Evolutionary conservation across 2,329 filamentous ascomycete species (phyloP).

Genomic region (Neopestalotiopsis sp.): DNA sequence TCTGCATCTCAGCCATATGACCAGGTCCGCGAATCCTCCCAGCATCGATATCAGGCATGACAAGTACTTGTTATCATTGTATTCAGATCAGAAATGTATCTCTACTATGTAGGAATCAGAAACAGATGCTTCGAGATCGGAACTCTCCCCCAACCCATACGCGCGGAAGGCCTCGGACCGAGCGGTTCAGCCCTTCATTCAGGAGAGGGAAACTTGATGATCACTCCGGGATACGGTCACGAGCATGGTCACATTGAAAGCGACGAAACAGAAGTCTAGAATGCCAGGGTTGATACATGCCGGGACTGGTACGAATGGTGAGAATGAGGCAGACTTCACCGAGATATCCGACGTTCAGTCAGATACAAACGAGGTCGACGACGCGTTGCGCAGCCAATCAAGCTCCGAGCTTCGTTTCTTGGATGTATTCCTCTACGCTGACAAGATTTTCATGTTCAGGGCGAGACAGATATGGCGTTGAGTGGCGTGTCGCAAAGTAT

Average conservation of each 20-base stretch:
- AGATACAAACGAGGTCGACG: constrained; percentile 55
- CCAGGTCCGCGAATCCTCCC: constrained; percentile 58
- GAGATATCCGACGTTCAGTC: constrained; percentile 57
- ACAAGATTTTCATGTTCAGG: constrained; percentile 81
- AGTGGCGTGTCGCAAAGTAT: constrained; percentile 18
- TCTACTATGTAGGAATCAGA: constrained; percentile 80
- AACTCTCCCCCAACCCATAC: constrained; percentile 54
- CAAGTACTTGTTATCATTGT: constrained; percentile 82
- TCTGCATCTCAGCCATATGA: constrained; percentile 72
- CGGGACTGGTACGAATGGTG: constrained; percentile 50
- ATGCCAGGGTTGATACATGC: constrained; percentile 46
- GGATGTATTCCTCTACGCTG: constrained; percentile 85
- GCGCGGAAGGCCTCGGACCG: constrained; percentile 23
- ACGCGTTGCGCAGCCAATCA: constrained; percentile 48
- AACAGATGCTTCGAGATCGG: constrained; percentile 82
- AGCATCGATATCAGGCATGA: constrained; percentile 73
- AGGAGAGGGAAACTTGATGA: constrained; percentile 12
- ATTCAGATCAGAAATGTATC: constrained; percentile 74
- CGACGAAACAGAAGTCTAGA: constrained; percentile 50
- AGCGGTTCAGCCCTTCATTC: constrained; percentile 24
- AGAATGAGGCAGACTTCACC: constrained; percentile 44
- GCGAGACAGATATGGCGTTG: constrained; percentile 67
- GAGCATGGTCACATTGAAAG: constrained; percentile 42
- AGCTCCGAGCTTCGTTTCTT: constrained; percentile 64
- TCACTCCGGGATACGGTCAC: constrained; percentile 24